These are phyloP conservation scores for Irpex sp. DNA, from an alignment of 1,284 basidiomycete genomes.

Conservation along the genomic window DNA sequence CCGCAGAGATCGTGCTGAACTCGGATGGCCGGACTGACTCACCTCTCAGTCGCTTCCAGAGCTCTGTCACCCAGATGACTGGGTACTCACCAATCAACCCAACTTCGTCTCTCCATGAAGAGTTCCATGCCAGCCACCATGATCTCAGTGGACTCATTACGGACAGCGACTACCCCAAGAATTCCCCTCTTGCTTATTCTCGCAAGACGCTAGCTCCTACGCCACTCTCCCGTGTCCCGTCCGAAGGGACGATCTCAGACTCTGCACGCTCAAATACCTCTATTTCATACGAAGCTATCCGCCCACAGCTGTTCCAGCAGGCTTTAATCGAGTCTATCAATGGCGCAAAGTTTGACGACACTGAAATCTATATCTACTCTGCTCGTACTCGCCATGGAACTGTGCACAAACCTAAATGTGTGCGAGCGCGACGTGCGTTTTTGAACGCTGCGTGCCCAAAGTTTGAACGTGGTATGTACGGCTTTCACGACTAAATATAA, in stretches of 20 bases:
- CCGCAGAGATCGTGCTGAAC: neutral
- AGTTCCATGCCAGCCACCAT: neutral
- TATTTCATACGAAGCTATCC: constrained; percentile 3
- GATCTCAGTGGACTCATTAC: neutral
- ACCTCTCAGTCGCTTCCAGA: neutral
- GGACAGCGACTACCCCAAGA: neutral
- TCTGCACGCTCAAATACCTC: neutral
- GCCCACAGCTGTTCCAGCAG: constrained; percentile 11
- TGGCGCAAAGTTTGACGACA: constrained; percentile 13
- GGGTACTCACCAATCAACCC: constrained; percentile 11
- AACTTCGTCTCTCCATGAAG: constrained; percentile 5
- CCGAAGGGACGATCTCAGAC: neutral
- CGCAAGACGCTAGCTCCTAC: neutral
- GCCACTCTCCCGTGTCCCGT: neutral
- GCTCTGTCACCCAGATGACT: constrained; percentile 9
- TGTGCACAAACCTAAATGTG: constrained; percentile 8
- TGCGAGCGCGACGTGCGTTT: constrained; percentile 11
- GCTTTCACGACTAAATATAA: no score
- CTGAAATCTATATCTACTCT: constrained; percentile 11
- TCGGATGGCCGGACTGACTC: neutral
- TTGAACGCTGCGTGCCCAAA: constrained; percentile 9
- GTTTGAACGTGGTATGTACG: constrained; percentile 8
- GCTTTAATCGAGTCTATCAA: constrained; percentile 11
- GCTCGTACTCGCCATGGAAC: constrained; percentile 7
- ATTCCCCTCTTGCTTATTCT: neutral